Evolutionary conservation across 805 yeast species (phyloP).

Genomic region (Peterozyma xylosa): DNA sequence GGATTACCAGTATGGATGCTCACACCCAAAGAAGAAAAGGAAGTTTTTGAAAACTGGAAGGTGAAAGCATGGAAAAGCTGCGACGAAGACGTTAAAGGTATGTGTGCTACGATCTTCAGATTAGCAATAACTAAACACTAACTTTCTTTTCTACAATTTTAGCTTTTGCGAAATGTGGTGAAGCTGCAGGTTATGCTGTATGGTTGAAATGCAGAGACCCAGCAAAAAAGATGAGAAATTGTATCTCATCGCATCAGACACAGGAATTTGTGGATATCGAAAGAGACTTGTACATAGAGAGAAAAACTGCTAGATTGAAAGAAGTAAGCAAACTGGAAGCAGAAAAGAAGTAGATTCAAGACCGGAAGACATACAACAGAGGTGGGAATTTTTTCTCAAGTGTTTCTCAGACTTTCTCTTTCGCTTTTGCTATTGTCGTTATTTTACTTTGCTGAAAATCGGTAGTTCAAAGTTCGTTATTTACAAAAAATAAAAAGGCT

Average conservation of each 20-base stretch:
- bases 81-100: conserved; percentile 59
- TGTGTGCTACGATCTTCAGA: conserved; percentile 3
- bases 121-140: neutral
- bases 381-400: too few species aligned
- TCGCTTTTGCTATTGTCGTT: too few species aligned
- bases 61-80: conserved; percentile 57
- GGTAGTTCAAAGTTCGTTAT: too few species aligned
- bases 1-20: conserved; percentile 68
- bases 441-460: too few species aligned
- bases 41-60: conserved; percentile 65
- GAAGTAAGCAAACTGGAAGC: too few species aligned
- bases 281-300: conserved; percentile 54
- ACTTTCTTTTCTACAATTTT: neutral
- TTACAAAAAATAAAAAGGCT: too few species aligned
- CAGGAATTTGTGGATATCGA: conserved; percentile 63
- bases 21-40: conserved; percentile 70
- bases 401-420: too few species aligned
- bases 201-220: conserved; percentile 59
- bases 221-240: conserved; percentile 50
- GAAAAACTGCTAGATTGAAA: conserved; percentile 29
- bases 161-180: conserved; percentile 62
- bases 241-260: conserved; percentile 55
- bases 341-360: too few species aligned
- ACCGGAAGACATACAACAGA: too few species aligned
- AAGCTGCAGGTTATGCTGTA: conserved; percentile 52